A percentile compares a stretch with the other conserved stretches of the same genome.
These are phyloP conservation scores for Endocladia muricata DNA, from an alignment of 31 red algal genomes.

Conservation along the genomic window DNA sequence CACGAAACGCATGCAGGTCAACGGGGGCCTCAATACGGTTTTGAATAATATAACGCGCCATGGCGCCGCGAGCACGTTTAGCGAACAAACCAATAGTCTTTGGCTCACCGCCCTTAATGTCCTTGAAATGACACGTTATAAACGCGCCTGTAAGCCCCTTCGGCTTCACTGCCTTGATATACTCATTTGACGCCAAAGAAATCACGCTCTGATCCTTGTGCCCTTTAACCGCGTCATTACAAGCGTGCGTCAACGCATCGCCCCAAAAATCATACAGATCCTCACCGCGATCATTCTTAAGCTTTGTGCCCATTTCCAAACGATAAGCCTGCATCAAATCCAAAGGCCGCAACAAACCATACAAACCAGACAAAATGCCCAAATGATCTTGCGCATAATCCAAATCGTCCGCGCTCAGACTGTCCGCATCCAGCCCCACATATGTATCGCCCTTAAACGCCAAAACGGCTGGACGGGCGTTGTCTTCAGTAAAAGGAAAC, in stretches of 20 bases:
- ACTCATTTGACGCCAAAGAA: conserved; percentile 2
- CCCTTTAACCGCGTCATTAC: background rate
- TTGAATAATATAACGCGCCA: background rate
- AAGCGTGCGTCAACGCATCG: background rate
- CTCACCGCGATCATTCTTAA: background rate
- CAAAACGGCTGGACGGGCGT: background rate
- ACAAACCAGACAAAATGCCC: background rate
- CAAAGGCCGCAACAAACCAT: background rate
- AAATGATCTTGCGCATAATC: background rate
- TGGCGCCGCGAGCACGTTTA: background rate
- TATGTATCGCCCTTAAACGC: conserved; percentile 9
- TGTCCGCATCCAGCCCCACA: background rate
- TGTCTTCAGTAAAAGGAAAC: background rate
- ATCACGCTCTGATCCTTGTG: background rate
- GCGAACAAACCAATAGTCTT: background rate
- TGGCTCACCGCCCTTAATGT: background rate
- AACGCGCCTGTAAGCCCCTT: background rate
- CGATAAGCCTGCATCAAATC: conserved; percentile 5
- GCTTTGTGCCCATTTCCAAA: conserved; percentile 1
- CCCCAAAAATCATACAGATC: conserved; percentile 19
- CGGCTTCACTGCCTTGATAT: background rate
- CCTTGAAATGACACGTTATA: background rate
- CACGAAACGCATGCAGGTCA: background rate
- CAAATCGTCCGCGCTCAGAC: background rate
- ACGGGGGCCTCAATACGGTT: background rate